Percentiles rank a stretch among this genome's conserved stretches.
These are phyloP conservation scores for Blepharisma stoltei DNA, from an alignment of 73 alveolate genomes.

Conservation along the genomic window DNA sequence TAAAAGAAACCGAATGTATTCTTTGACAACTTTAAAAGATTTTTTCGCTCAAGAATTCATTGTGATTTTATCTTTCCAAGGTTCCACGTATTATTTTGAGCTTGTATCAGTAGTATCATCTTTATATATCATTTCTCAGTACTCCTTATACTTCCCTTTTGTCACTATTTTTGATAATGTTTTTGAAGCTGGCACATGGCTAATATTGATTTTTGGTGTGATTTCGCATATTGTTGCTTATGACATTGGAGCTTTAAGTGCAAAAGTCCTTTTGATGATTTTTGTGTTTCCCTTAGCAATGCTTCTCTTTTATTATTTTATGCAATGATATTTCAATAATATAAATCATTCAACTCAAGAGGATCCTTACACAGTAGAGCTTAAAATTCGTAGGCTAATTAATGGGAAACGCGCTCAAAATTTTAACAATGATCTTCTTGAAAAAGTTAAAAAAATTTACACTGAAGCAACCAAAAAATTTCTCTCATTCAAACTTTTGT, in stretches of 20 bases:
- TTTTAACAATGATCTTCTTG: background rate
- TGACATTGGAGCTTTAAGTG: background rate
- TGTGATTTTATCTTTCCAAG: too few species aligned
- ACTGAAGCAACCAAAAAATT: background rate
- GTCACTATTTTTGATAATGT: background rate
- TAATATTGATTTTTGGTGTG: background rate
- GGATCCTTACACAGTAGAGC: background rate
- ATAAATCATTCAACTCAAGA: background rate
- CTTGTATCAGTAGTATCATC: too few species aligned
- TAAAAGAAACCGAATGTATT: too few species aligned
- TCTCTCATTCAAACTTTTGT: background rate
- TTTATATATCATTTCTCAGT: background rate
- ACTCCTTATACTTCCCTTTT: background rate
- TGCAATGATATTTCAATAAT: background rate
- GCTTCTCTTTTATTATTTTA: background rate
- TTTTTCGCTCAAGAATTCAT: too few species aligned
- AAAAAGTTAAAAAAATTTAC: background rate
- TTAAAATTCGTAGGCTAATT: background rate
- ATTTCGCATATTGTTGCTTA: background rate
- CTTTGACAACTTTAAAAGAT: too few species aligned
- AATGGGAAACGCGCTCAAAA: background rate
- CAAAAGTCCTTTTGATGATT: background rate
- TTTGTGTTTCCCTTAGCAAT: background rate
- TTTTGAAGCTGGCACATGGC: background rate
- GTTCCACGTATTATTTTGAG: too few species aligned